Conservation (phyloP, 257 asterid genomes). For the Linaria vulgaris region DNA sequence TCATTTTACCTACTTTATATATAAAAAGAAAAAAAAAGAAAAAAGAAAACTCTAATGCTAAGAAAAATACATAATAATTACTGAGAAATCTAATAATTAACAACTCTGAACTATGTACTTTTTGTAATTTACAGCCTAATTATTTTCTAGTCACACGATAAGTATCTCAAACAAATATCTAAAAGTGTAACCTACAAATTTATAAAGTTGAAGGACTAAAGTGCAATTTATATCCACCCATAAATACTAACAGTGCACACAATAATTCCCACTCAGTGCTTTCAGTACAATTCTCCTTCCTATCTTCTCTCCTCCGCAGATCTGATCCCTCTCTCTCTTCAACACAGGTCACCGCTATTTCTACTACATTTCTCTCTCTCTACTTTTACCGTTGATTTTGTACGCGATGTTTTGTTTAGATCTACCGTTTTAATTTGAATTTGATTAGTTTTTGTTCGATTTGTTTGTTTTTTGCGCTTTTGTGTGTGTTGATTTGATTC, state of each 20-base stretch:
- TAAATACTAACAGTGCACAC: background rate
- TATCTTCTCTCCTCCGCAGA: slow-evolving; percentile 30
- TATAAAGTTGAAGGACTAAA: background rate
- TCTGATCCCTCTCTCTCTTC: slow-evolving; percentile 27
- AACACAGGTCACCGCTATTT: slow-evolving; percentile 21
- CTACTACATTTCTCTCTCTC: background rate
- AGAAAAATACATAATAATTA: too few relatives aligned
- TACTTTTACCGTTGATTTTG: background rate
- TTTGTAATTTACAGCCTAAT: too few relatives aligned
- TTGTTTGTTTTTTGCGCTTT: slow-evolving; percentile 6
- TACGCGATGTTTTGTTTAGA: slow-evolving; percentile 22
- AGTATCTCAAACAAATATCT: too few relatives aligned
- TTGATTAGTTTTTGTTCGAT: background rate
- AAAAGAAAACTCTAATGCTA: too few relatives aligned
- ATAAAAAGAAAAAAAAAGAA: too few relatives aligned
- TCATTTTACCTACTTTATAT: too few relatives aligned
- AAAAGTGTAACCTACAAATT: background rate
- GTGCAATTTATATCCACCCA: background rate
- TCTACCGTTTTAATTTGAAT: slow-evolving; percentile 20
- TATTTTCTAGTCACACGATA: too few relatives aligned
- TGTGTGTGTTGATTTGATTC: background rate
- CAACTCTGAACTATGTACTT: too few relatives aligned
- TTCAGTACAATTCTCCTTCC: slow-evolving; percentile 20
- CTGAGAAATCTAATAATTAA: too few relatives aligned
- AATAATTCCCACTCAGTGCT: slow-evolving; percentile 6